These are phyloP conservation scores for Brasilioporus rufonigricans DNA, from an alignment of 768 basidiomycete species.

Conservation along the genomic window DNA sequence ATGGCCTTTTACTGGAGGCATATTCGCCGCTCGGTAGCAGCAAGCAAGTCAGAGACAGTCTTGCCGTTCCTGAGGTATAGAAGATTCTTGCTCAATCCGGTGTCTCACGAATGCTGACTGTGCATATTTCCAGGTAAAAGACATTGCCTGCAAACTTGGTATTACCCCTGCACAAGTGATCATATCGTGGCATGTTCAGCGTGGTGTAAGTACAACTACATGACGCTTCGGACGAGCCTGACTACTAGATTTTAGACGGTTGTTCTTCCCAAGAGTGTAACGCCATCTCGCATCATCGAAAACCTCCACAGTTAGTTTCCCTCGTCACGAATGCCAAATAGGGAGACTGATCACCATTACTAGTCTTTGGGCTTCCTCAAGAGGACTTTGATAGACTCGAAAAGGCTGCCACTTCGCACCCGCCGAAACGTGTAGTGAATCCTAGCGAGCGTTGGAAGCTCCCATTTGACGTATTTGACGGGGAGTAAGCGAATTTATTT, in stretches of 20 bases:
- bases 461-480: slow-evolving; percentile 62
- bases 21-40: slow-evolving; percentile 75
- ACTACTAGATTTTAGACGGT: slow-evolving; percentile 44
- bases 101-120: neutral
- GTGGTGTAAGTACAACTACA: slow-evolving; percentile 49
- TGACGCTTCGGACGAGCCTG: neutral
- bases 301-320: slow-evolving; percentile 57
- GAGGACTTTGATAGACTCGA: slow-evolving; percentile 43
- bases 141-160: slow-evolving; percentile 57
- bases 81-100: neutral
- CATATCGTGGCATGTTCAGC: slow-evolving; percentile 75
- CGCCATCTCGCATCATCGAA: slow-evolving; percentile 62
- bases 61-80: slow-evolving; percentile 54
- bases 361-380: slow-evolving; percentile 35
- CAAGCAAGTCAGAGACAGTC: slow-evolving; percentile 53
- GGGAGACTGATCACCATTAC: neutral
- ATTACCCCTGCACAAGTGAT: slow-evolving; percentile 76
- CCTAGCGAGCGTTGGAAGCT: slow-evolving; percentile 62
- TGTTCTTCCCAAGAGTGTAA: slow-evolving; percentile 77
- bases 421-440: slow-evolving; percentile 53
- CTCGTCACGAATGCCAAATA: neutral
- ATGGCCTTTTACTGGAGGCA: slow-evolving; percentile 64
- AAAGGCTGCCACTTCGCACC: slow-evolving; percentile 42
- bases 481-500: slow-evolving; percentile 19
- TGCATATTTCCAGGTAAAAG: slow-evolving; percentile 40